A percentile compares a stretch with the other conserved stretches of the same genome.
Conservation (phyloP, 345 rosid species). For the Aurinia saxatilis region DNA sequence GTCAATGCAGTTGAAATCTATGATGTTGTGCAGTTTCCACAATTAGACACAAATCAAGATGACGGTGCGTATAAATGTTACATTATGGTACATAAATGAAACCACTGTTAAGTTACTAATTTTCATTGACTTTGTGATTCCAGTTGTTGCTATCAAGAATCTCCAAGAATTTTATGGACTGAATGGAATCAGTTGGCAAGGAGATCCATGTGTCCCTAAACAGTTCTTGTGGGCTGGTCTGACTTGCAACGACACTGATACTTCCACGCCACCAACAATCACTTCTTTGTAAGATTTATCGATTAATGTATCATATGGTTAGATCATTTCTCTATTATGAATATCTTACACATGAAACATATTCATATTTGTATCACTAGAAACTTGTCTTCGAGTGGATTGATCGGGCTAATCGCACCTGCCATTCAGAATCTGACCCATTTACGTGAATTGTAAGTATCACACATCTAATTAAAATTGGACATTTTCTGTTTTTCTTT, state of each 20-base stretch:
- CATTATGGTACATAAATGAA: background rate
- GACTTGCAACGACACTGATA: constrained; percentile 21
- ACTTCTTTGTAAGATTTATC: constrained; percentile 9
- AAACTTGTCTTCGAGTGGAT: constrained; percentile 31
- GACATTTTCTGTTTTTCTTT: background rate
- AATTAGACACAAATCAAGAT: constrained; percentile 17
- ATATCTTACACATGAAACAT: background rate
- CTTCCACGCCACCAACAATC: background rate
- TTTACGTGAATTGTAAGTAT: constrained; percentile 32
- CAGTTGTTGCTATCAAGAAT: constrained; percentile 33
- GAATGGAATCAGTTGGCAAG: constrained; percentile 39
- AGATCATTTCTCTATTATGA: background rate
- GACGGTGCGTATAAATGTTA: constrained; percentile 8
- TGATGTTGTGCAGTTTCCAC: background rate
- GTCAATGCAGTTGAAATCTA: constrained; percentile 17
- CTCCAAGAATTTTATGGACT: constrained; percentile 30
- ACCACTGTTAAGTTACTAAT: background rate
- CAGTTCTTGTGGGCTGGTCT: constrained; percentile 37
- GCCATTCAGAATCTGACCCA: constrained; percentile 18
- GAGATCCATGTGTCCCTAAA: no score
- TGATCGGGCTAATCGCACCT: constrained; percentile 16
- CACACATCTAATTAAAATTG: background rate
- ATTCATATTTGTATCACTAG: background rate
- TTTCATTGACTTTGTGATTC: background rate
- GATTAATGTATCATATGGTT: background rate